A percentile compares a stretch with the other conserved stretches of the same genome.
phyloP scores from a whole-genome alignment of 257 asterid genomes.

The Scutellaria barbata region DNA sequence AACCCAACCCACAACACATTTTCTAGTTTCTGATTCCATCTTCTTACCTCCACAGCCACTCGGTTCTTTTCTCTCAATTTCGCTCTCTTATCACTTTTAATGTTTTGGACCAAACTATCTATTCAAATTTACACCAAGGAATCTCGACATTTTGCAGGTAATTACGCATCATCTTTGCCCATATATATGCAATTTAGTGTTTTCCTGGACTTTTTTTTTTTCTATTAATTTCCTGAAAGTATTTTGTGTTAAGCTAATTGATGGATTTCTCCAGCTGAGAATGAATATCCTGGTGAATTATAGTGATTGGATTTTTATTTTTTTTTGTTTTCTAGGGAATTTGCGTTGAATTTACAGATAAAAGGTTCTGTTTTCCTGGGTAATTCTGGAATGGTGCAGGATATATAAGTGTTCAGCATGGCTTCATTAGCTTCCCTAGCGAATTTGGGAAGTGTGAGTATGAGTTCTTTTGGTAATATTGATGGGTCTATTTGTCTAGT shows the following conservation, averaged over 20 bases:
- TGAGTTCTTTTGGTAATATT: conserved; percentile 66
- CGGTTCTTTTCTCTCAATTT: conserved; percentile 31
- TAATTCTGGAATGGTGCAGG: conserved; percentile 44
- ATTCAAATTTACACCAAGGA: conserved; percentile 19
- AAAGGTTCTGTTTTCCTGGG: conserved; percentile 19
- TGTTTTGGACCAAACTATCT: background rate
- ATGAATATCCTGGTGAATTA: conserved; percentile 1
- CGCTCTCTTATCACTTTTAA: conserved; percentile 33
- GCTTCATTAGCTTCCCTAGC: conserved; percentile 89
- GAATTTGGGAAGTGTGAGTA: conserved; percentile 81
- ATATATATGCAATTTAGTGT: conserved; percentile 9
- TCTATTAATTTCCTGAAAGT: background rate
- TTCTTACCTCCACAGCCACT: conserved; percentile 34
- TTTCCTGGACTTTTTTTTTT: conserved; percentile 4
- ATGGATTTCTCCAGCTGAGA: conserved; percentile 20
- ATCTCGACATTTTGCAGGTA: conserved; percentile 40
- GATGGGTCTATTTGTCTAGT: conserved; percentile 80
- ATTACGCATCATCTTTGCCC: conserved; percentile 2
- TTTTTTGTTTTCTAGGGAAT: conserved; percentile 25
- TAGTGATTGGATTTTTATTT: conserved; percentile 32
- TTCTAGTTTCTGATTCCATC: conserved; percentile 21
- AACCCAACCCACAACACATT: conserved; percentile 48
- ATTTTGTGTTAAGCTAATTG: background rate
- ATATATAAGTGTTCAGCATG: conserved; percentile 54
- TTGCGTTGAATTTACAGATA: conserved; percentile 32